Percentiles rank a stretch among this genome's conserved stretches.
Evolutionary conservation across 805 yeast genomes (phyloP).

Genomic region (Helenozyma baotianmanensis): DNA sequence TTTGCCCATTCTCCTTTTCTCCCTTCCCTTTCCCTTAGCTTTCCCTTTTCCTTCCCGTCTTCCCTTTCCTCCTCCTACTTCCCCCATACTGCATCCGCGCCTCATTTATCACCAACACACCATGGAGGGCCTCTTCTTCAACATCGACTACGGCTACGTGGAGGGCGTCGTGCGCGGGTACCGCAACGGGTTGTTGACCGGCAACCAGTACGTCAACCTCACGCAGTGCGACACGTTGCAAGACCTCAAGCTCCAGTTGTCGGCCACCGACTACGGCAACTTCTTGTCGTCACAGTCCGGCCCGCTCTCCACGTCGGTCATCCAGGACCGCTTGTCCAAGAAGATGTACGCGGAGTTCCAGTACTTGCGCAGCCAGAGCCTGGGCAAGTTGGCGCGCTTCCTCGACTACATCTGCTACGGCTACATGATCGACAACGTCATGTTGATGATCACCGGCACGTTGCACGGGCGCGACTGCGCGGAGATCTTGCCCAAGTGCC

Average conservation of each 20-base stretch:
- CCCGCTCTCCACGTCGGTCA: conserved; percentile 79
- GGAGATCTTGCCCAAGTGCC: conserved; percentile 86
- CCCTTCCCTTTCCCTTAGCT: too few species aligned
- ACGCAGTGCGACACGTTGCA: conserved; percentile 96
- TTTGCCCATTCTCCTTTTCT: too few species aligned
- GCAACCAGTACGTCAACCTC: conserved; percentile 81
- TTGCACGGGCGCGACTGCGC: conserved; percentile 88
- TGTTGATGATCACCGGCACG: conserved; percentile 94
- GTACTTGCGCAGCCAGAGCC: conserved; percentile 78
- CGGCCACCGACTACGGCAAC: conserved; percentile 94
- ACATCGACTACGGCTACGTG: conserved; percentile 82
- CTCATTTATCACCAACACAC: too few species aligned
- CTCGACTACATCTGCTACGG: conserved; percentile 93
- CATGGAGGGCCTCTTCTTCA: conserved; percentile 94
- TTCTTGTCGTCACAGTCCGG: conserved; percentile 79
- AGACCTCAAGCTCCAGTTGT: conserved; percentile 87
- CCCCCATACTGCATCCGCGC: too few species aligned
- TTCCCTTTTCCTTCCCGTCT: too few species aligned
- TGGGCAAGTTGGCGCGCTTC: conserved; percentile 73
- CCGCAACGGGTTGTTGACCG: conserved; percentile 72
- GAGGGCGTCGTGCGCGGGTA: conserved; percentile 96
- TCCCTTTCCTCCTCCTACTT: too few species aligned
- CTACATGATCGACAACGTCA: conserved; percentile 97
- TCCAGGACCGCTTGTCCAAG: conserved; percentile 71
- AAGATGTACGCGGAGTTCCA: conserved; percentile 81